Evolutionary conservation across 306 rosid genomes (phyloP).

Genomic region (Cucumis cinereus): DNA sequence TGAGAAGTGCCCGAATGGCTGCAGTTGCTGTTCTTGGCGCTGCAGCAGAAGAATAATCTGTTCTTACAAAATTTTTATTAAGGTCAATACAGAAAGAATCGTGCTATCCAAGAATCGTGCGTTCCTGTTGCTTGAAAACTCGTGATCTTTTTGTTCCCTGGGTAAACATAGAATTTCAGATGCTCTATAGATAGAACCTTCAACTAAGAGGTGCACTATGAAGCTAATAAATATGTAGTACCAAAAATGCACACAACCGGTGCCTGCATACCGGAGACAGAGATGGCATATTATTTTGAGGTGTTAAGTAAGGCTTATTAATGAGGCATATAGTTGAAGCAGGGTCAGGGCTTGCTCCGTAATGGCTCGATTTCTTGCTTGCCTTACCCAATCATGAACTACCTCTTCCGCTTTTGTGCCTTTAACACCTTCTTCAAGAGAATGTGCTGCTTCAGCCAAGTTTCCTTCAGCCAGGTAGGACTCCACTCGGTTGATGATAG

Average conservation of each 20-base stretch:
- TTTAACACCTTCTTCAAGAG: conserved; percentile 72
- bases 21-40: background rate
- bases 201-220: background rate
- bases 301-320: conserved; percentile 46
- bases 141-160: conserved; percentile 9
- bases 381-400: conserved; percentile 58
- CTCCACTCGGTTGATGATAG: conserved; percentile 70
- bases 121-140: background rate
- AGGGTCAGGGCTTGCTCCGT: conserved; percentile 85
- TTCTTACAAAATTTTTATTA: background rate
- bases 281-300: background rate
- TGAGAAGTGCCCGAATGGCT: background rate
- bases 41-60: background rate
- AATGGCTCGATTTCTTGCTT: conserved; percentile 83
- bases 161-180: background rate
- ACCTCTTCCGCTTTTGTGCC: conserved; percentile 65
- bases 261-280: background rate
- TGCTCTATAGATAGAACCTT: background rate
- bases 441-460: conserved; percentile 73
- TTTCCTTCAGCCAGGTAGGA: conserved; percentile 73
- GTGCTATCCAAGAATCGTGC: background rate
- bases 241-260: background rate
- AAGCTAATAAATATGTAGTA: background rate
- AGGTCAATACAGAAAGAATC: background rate
- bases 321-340: conserved; percentile 71